Evolutionary conservation across 106 monocot species (phyloP).

Genomic region (Dactylorhiza incarnata): DNA sequence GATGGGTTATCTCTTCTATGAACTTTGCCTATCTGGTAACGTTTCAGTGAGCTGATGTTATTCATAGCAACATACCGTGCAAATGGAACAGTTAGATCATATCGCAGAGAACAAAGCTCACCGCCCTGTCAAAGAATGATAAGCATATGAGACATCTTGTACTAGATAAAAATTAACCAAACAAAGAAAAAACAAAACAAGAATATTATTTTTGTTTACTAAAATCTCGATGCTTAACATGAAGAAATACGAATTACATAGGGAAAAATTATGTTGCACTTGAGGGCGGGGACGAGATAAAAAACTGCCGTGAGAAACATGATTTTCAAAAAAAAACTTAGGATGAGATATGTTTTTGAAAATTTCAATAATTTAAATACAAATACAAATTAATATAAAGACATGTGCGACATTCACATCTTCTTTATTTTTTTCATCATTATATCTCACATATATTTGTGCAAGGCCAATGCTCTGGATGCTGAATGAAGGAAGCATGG

Average conservation of each 20-base stretch:
- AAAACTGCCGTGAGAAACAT: no score
- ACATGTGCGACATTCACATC: no score
- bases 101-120: conserved; percentile 88
- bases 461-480: no score
- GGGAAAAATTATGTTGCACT: no score
- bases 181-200: not conserved
- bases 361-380: no score
- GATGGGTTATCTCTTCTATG: conserved; percentile 97
- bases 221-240: not conserved
- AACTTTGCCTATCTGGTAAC: conserved; percentile 96
- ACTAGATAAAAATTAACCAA: not conserved
- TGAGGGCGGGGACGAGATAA: no score
- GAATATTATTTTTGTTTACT: not conserved
- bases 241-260: not conserved
- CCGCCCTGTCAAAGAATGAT: conserved; percentile 58
- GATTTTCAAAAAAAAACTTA: no score
- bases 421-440: no score
- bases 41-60: conserved; percentile 68
- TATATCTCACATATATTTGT: no score
- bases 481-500: no score
- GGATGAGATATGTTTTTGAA: no score
- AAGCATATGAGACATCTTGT: not conserved
- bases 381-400: no score
- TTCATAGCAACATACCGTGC: conserved; percentile 86
- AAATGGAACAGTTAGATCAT: conserved; percentile 97